These are phyloP conservation scores for Lentinus brumalis DNA, from an alignment of 768 basidiomycete genomes.

Conservation along the genomic window DNA sequence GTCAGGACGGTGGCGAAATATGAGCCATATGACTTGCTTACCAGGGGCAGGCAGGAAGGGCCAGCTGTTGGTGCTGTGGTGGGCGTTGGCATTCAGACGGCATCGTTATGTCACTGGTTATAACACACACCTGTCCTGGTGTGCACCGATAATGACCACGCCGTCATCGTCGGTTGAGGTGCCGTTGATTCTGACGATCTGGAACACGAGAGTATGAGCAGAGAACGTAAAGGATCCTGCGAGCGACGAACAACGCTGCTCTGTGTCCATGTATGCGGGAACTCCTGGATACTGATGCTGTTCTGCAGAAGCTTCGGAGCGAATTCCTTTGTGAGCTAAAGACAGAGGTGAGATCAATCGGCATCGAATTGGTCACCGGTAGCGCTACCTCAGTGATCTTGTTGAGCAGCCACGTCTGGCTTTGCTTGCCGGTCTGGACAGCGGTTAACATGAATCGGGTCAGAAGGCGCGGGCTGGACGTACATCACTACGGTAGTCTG, in stretches of 20 bases:
- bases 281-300: constrained; percentile 68
- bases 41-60: constrained; percentile 80
- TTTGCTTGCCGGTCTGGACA: constrained; percentile 67
- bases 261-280: constrained; percentile 84
- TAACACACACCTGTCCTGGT: constrained; percentile 70
- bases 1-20: constrained; percentile 29
- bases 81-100: constrained; percentile 8
- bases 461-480: neutral
- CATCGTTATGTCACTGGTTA: neutral
- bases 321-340: constrained; percentile 63
- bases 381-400: constrained; percentile 60
- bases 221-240: neutral
- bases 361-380: constrained; percentile 2
- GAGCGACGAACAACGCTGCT: constrained; percentile 61
- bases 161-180: constrained; percentile 60
- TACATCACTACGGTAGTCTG: constrained; percentile 79
- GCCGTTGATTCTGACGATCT: constrained; percentile 81
- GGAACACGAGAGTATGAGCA: constrained; percentile 11
- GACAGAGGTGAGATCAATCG: constrained; percentile 6
- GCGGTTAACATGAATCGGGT: neutral
- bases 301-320: constrained; percentile 58
- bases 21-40: constrained; percentile 30
- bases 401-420: constrained; percentile 75
- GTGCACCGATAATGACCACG: constrained; percentile 73
- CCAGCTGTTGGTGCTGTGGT: constrained; percentile 68